Evolutionary conservation across 2,329 filamentous ascomycete genomes (phyloP).

Genomic region (Pseudogymnoascus destructans): DNA sequence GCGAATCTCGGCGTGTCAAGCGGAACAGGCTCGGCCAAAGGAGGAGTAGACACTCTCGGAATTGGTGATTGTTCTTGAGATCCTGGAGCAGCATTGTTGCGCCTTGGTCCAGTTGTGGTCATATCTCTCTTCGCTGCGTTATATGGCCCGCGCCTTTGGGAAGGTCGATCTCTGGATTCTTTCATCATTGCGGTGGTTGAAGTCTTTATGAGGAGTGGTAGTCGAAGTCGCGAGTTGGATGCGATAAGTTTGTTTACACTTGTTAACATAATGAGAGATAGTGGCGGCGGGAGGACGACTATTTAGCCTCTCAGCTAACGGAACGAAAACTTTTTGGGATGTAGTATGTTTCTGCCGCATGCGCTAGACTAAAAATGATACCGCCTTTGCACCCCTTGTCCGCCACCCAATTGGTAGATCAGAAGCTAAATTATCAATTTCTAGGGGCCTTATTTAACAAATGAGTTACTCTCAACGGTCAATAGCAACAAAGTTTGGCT

Average conservation of each 20-base stretch:
- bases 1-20: constrained; percentile 35
- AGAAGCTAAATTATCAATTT: background rate
- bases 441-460: background rate
- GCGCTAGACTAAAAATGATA: background rate
- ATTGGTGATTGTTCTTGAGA: background rate
- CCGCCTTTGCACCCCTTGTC: background rate
- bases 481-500: background rate
- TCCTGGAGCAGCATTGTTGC: constrained; percentile 7
- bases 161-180: constrained; percentile 3
- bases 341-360: background rate
- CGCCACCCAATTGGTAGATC: background rate
- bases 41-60: constrained; percentile 25
- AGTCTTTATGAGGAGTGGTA: background rate
- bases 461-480: background rate
- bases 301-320: background rate
- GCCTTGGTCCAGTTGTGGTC: constrained; percentile 5
- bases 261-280: constrained; percentile 2
- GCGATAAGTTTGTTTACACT: constrained; percentile 1
- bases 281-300: constrained; percentile 6
- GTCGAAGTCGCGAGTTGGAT: background rate
- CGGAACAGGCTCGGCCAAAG: constrained; percentile 29
- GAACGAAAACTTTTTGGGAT: constrained; percentile 3
- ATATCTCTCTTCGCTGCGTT: constrained; percentile 1
- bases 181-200: constrained; percentile 9
- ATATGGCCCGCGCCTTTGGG: constrained; percentile 2